These are phyloP conservation scores for Phytophthora tubulina DNA, from an alignment of 352 stramenopile genomes.

Conservation along the genomic window DNA sequence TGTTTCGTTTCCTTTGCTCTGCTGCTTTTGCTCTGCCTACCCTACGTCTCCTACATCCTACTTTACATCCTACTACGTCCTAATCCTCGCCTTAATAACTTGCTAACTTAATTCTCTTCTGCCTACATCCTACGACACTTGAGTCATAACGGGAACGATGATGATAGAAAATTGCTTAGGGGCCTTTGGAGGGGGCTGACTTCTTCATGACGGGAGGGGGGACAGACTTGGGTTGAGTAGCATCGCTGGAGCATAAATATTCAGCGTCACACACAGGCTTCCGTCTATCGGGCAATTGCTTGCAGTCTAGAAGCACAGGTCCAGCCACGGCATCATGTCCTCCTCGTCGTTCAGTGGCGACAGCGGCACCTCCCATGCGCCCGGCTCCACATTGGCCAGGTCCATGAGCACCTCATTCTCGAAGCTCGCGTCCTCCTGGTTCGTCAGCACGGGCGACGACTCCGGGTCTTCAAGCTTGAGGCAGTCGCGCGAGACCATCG, in stretches of 20 bases:
- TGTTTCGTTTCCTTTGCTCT: constrained; percentile 37
- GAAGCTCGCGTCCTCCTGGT: constrained; percentile 45
- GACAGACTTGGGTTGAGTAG: constrained; percentile 29
- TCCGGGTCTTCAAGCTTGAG: constrained; percentile 68
- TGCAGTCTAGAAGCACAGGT: constrained; percentile 77
- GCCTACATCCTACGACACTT: constrained; percentile 47
- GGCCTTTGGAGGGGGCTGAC: constrained; percentile 7
- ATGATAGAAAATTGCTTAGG: constrained; percentile 33
- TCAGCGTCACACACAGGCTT: constrained; percentile 31
- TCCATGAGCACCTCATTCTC: constrained; percentile 80
- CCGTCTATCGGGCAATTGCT: constrained; percentile 42
- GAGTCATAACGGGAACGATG: constrained; percentile 40
- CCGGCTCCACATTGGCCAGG: constrained; percentile 77
- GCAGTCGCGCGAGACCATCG: constrained; percentile 74
- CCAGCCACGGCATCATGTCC: constrained; percentile 87
- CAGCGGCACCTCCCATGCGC: constrained; percentile 81
- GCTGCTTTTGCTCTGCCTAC: constrained; percentile 1
- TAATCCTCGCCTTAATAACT: constrained; percentile 45
- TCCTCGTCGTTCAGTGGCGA: constrained; percentile 86
- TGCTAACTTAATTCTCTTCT: constrained; percentile 47
- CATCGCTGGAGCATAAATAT: constrained; percentile 57
- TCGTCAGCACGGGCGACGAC: constrained; percentile 32
- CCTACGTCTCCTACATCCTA: constrained; percentile 32
- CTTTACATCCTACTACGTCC: constrained; percentile 50
- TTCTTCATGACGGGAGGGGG: constrained; percentile 9